A percentile compares a stretch with the other conserved stretches of the same genome.
Evolutionary conservation across 139 green algal species (phyloP).

Genomic region (Tetradesmus lagerheimii): DNA sequence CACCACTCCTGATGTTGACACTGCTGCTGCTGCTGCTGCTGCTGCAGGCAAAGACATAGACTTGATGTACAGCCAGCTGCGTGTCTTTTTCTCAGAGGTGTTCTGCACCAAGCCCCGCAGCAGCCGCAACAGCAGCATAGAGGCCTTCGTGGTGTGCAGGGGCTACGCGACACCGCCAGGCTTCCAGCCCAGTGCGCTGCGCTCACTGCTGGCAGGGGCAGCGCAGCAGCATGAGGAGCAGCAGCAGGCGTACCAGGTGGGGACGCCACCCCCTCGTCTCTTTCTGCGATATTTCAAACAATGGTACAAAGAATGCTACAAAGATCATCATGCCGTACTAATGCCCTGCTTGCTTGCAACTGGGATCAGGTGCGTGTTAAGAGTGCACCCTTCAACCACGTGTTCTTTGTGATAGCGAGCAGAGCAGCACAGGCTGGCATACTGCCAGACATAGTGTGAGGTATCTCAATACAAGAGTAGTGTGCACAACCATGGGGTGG

Average conservation of each 20-base stretch:
- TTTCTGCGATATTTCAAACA: too few relatives aligned
- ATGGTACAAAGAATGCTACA: too few relatives aligned
- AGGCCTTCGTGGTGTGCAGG: slow-evolving; percentile 97
- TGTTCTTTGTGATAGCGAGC: too few relatives aligned
- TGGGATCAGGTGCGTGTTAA: too few relatives aligned
- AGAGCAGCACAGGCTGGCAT: too few relatives aligned
- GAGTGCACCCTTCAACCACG: too few relatives aligned
- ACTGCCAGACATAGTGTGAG: too few relatives aligned
- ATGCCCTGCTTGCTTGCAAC: too few relatives aligned
- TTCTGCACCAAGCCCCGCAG: slow-evolving; percentile 95
- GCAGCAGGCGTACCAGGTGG: slow-evolving; percentile 5
- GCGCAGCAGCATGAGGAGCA: slow-evolving; percentile 22
- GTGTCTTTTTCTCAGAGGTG: slow-evolving; percentile 93
- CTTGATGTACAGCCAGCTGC: slow-evolving; percentile 95
- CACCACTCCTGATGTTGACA: neutral
- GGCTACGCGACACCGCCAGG: slow-evolving; percentile 76
- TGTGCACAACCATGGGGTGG: too few relatives aligned
- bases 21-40: neutral
- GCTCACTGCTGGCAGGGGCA: slow-evolving; percentile 61
- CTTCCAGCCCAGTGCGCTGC: slow-evolving; percentile 75
- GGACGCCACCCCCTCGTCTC: too few relatives aligned
- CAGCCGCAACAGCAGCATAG: slow-evolving; percentile 93
- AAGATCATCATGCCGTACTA: too few relatives aligned
- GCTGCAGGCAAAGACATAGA: slow-evolving; percentile 85
- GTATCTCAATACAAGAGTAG: too few relatives aligned